phyloP scores from a whole-genome alignment of 441 rosid genomes.

The Brassica balearica region DNA sequence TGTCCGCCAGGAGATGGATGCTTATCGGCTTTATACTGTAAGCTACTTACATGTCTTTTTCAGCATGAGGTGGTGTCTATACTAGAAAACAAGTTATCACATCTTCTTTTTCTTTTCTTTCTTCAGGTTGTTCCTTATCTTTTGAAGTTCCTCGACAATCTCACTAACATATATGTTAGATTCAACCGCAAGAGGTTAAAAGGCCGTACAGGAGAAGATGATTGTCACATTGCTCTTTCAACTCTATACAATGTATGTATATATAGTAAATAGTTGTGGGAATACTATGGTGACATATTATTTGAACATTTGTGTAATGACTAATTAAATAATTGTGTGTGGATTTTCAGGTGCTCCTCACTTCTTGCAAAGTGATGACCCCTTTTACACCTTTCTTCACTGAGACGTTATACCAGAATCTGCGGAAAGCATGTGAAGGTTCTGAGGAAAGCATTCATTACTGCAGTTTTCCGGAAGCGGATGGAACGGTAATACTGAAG shows the following conservation, averaged over 20 bases:
- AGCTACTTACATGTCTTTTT: slow-evolving; percentile 37
- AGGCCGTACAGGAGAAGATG: slow-evolving; percentile 94
- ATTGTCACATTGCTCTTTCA: slow-evolving; percentile 90
- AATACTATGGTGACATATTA: slow-evolving; percentile 17
- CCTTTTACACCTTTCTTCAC: slow-evolving; percentile 53
- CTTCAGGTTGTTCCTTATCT: slow-evolving; percentile 64
- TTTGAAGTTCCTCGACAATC: slow-evolving; percentile 90
- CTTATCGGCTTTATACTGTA: slow-evolving; percentile 93
- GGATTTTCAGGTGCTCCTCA: slow-evolving; percentile 80
- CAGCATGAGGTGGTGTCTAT: too few species aligned
- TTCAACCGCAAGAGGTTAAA: slow-evolving; percentile 97
- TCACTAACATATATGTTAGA: slow-evolving; percentile 94
- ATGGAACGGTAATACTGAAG: slow-evolving; percentile 47
- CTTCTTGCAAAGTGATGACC: slow-evolving; percentile 64
- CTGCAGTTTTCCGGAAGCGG: slow-evolving; percentile 78
- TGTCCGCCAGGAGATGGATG: slow-evolving; percentile 91
- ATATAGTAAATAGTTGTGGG: slow-evolving; percentile 44
- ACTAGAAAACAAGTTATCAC: not conserved
- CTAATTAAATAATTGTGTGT: slow-evolving; percentile 13
- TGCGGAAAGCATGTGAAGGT: slow-evolving; percentile 73
- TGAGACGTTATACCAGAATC: slow-evolving; percentile 90
- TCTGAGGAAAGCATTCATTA: slow-evolving; percentile 92
- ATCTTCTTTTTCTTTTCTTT: not conserved
- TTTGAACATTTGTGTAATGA: slow-evolving; percentile 7
- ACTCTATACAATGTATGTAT: slow-evolving; percentile 40